These are phyloP conservation scores for Cystobasidium slooffiae DNA, from an alignment of 1,284 basidiomycete genomes.

Conservation along the genomic window DNA sequence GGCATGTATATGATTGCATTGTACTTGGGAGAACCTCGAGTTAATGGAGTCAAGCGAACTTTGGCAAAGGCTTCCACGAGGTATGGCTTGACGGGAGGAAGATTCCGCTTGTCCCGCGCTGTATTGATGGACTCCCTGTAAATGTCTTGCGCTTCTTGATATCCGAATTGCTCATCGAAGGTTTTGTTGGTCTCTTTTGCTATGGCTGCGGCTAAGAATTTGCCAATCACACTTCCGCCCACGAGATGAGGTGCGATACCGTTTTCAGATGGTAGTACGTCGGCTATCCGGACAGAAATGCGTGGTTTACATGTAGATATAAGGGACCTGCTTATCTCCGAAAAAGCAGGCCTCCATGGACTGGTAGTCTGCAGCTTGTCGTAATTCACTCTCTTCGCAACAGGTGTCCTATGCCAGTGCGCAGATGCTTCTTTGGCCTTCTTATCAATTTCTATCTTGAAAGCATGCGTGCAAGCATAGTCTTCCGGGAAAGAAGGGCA, in stretches of 20 bases:
- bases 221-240: neutral
- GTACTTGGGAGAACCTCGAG: constrained; percentile 48
- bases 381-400: constrained; percentile 78
- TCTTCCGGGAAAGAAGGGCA: constrained; percentile 77
- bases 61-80: constrained; percentile 40
- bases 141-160: neutral
- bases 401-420: constrained; percentile 78
- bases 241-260: neutral
- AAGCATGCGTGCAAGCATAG: constrained; percentile 67
- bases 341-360: constrained; percentile 77
- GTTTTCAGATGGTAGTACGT: neutral
- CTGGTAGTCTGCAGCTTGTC: constrained; percentile 62
- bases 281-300: too few species aligned
- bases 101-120: neutral
- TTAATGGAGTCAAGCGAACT: constrained; percentile 43
- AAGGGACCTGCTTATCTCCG: neutral
- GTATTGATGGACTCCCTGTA: neutral
- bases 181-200: neutral
- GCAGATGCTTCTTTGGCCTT: constrained; percentile 63
- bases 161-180: neutral
- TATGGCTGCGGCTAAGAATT: neutral
- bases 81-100: neutral
- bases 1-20: constrained; percentile 37
- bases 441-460: constrained; percentile 60
- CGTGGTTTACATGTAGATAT: neutral